Evolutionary conservation across 768 basidiomycete species (phyloP).

Genomic region (Pisolithus orientalis): DNA sequence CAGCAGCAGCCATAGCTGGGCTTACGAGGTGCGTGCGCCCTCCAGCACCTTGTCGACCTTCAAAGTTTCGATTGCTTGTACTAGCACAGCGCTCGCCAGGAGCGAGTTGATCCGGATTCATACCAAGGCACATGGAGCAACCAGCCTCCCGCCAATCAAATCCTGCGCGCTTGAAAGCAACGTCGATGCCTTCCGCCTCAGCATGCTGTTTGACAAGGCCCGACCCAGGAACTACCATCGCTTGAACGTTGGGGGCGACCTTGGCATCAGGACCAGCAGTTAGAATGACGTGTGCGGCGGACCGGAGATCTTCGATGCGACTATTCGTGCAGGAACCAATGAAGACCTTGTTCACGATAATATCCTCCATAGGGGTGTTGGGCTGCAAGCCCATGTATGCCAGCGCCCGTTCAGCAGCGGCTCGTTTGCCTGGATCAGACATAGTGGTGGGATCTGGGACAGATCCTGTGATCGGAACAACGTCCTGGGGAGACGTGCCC

Average conservation of each 20-base stretch:
- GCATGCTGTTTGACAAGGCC: conserved; percentile 88
- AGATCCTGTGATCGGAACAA: conserved; percentile 71
- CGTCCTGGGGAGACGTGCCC: conserved; percentile 91
- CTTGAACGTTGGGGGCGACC: conserved; percentile 67
- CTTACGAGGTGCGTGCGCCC: conserved; percentile 86
- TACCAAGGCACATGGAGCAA: conserved; percentile 94
- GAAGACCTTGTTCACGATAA: conserved; percentile 84
- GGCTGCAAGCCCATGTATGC: conserved; percentile 83
- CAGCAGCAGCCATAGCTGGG: conserved; percentile 91
- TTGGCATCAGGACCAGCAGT: conserved; percentile 69
- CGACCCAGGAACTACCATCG: conserved; percentile 91
- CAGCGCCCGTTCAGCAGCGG: conserved; percentile 69
- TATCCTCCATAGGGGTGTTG: conserved; percentile 72
- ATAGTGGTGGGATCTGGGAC: conserved; percentile 74
- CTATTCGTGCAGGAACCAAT: conserved; percentile 94
- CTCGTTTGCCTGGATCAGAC: conserved; percentile 56
- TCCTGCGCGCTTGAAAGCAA: conserved; percentile 82
- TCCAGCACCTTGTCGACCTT: conserved; percentile 83
- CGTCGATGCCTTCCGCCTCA: conserved; percentile 83
- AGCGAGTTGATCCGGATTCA: conserved; percentile 89
- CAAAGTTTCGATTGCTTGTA: conserved; percentile 91
- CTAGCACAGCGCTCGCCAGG: conserved; percentile 85
- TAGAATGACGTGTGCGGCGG: conserved; percentile 72
- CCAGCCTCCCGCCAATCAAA: conserved; percentile 96
- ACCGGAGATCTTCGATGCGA: conserved; percentile 87